Percentiles rank a stretch among this genome's conserved stretches.
phyloP scores from a whole-genome alignment of 371 early-diverging fungal genomes.

The Nosema muscidifuracis region DNA sequence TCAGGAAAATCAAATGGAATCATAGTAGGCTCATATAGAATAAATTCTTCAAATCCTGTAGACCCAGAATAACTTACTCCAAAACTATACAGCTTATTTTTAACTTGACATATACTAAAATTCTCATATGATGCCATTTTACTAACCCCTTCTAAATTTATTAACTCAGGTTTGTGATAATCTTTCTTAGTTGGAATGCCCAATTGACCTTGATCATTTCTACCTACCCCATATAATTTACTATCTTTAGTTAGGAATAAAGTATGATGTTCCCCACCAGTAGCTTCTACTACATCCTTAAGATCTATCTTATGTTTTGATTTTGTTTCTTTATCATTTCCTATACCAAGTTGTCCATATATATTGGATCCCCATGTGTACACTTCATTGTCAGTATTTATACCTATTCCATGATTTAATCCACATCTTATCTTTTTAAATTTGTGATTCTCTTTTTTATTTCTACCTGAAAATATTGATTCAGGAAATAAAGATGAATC shows the following conservation, averaged over 20 bases:
- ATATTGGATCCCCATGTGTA: slow-evolving; percentile 88
- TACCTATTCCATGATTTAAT: slow-evolving; percentile 74
- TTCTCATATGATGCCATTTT: slow-evolving; percentile 46
- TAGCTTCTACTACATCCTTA: slow-evolving; percentile 45
- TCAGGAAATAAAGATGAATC: slow-evolving; percentile 62
- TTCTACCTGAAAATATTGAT: slow-evolving; percentile 56
- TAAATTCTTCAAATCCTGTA: slow-evolving; percentile 50
- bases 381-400: slow-evolving; percentile 66
- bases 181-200: slow-evolving; percentile 43
- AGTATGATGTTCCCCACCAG: slow-evolving; percentile 57
- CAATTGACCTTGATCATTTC: slow-evolving; percentile 59
- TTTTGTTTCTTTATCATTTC: slow-evolving; percentile 51
- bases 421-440: slow-evolving; percentile 71
- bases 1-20: slow-evolving; percentile 59
- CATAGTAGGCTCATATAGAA: slow-evolving; percentile 26
- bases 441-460: slow-evolving; percentile 43
- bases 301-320: slow-evolving; percentile 27
- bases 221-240: slow-evolving; percentile 57
- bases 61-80: slow-evolving; percentile 54
- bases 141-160: slow-evolving; percentile 36
- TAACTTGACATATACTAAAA: slow-evolving; percentile 36
- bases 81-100: slow-evolving; percentile 51
- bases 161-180: slow-evolving; percentile 8
- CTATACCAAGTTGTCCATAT: slow-evolving; percentile 75
- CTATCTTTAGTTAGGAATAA: slow-evolving; percentile 50